phyloP scores from a whole-genome alignment of 257 asterid genomes.

The Solanum appendiculatum region DNA sequence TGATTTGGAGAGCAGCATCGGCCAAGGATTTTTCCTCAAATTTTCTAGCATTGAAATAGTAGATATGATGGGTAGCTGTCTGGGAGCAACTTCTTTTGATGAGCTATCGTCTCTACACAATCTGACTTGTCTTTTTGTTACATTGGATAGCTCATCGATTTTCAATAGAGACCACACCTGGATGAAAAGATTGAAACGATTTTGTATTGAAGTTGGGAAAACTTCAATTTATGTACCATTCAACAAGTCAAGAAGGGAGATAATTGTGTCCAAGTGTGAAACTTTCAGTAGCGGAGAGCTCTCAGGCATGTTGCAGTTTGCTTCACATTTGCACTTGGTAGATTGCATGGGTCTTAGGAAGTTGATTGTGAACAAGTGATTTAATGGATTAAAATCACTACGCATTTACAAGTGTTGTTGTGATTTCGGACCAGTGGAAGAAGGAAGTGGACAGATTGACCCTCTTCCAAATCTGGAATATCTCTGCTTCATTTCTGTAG shows the following conservation, averaged over 20 bases:
- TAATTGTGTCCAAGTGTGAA: not conserved
- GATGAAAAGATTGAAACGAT: not conserved
- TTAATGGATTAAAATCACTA: too few species aligned
- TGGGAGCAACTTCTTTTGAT: not conserved
- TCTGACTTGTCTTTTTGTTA: not conserved
- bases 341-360: not conserved
- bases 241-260: not conserved
- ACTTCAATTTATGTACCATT: not conserved
- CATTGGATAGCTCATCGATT: not conserved
- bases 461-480: too few species aligned
- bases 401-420: too few species aligned
- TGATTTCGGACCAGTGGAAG: too few species aligned
- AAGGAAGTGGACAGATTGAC: too few species aligned
- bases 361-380: not conserved
- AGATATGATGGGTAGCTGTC: too few species aligned
- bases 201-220: not conserved
- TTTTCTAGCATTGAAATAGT: constrained; percentile 3
- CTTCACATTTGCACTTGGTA: not conserved
- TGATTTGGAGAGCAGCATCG: not conserved
- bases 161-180: not conserved
- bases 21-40: not conserved
- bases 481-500: too few species aligned
- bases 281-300: not conserved
- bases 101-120: not conserved
- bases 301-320: not conserved